These are phyloP conservation scores for Trichoderma asperellum DNA, from an alignment of 2,329 filamentous ascomycete species.

Conservation along the genomic window DNA sequence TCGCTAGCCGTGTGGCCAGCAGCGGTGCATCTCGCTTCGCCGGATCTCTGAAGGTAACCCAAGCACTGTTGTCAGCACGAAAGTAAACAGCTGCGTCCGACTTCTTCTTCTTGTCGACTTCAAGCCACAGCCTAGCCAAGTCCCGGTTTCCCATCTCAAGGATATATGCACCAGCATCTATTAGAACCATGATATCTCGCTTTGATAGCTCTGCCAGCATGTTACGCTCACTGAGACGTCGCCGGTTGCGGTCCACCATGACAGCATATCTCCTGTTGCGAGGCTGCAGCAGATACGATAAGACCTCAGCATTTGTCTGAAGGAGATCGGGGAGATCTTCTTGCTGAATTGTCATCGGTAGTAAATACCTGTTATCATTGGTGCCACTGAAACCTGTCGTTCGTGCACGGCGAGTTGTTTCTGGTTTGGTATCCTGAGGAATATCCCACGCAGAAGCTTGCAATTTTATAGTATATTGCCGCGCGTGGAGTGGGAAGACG, in stretches of 20 bases:
- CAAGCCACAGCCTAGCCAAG: slow-evolving; percentile 56
- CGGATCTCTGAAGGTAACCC: slow-evolving; percentile 30
- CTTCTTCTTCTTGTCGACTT: slow-evolving; percentile 41
- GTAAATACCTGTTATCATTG: slow-evolving; percentile 63
- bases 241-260: slow-evolving; percentile 38
- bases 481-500: slow-evolving; percentile 67
- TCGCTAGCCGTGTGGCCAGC: slow-evolving; percentile 57
- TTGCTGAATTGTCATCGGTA: slow-evolving; percentile 64
- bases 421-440: slow-evolving; percentile 47
- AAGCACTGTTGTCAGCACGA: slow-evolving; percentile 40
- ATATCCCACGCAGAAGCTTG: slow-evolving; percentile 72
- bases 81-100: slow-evolving; percentile 60
- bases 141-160: slow-evolving; percentile 61
- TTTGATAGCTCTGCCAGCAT: slow-evolving; percentile 49
- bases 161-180: slow-evolving; percentile 68
- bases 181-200: slow-evolving; percentile 55
- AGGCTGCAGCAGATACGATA: slow-evolving; percentile 58
- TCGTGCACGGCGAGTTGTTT: slow-evolving; percentile 31
- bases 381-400: slow-evolving; percentile 75
- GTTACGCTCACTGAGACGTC: slow-evolving; percentile 48
- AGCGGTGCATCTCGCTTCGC: slow-evolving; percentile 53
- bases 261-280: slow-evolving; percentile 54
- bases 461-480: slow-evolving; percentile 66
- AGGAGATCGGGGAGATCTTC: slow-evolving; percentile 58
- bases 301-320: slow-evolving; percentile 67